Conservation (phyloP, 352 stramenopile species). For the Phytophthora multivora region DNA sequence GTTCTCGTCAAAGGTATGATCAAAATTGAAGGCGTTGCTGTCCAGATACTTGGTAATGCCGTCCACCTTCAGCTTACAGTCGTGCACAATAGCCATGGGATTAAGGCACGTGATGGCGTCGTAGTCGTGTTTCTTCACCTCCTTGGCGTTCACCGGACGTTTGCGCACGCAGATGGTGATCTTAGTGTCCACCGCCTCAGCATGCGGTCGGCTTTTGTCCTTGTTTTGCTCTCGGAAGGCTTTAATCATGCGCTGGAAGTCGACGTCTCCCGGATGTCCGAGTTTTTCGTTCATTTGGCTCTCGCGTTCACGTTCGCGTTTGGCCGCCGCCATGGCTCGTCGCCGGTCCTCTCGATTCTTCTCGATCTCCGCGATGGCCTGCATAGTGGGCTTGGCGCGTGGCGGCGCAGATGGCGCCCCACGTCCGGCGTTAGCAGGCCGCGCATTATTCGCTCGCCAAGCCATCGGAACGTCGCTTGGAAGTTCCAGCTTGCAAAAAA, state of each 20-base stretch:
- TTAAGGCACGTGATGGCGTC: slow-evolving; percentile 96
- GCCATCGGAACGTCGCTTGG: slow-evolving; percentile 34
- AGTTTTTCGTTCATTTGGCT: slow-evolving; percentile 81
- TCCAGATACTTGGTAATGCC: slow-evolving; percentile 99
- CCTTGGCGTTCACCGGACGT: slow-evolving; percentile 92
- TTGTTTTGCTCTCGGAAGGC: slow-evolving; percentile 81
- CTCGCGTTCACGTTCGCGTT: slow-evolving; percentile 85
- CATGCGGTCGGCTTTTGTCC: slow-evolving; percentile 56
- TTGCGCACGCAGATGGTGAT: slow-evolving; percentile 98
- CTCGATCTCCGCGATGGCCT: slow-evolving; percentile 83
- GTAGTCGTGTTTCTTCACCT: slow-evolving; percentile 94
- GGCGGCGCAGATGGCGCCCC: slow-evolving; percentile 17
- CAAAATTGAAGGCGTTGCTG: slow-evolving; percentile 95
- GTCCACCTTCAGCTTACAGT: slow-evolving; percentile 98
- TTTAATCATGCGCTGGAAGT: slow-evolving; percentile 93
- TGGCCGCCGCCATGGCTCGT: slow-evolving; percentile 84
- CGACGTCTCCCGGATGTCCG: slow-evolving; percentile 86
- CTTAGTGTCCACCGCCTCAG: slow-evolving; percentile 66
- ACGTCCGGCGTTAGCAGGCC: slow-evolving; percentile 3
- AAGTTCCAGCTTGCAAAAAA: background rate
- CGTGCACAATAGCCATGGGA: slow-evolving; percentile 94
- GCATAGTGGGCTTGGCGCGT: slow-evolving; percentile 64
- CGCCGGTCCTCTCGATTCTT: slow-evolving; percentile 86
- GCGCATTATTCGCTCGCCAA: slow-evolving; percentile 31
- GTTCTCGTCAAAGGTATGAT: slow-evolving; percentile 94